Evolutionary conservation across 2,329 filamentous ascomycete species (phyloP).

Genomic region (Lachnellula subtilissima): DNA sequence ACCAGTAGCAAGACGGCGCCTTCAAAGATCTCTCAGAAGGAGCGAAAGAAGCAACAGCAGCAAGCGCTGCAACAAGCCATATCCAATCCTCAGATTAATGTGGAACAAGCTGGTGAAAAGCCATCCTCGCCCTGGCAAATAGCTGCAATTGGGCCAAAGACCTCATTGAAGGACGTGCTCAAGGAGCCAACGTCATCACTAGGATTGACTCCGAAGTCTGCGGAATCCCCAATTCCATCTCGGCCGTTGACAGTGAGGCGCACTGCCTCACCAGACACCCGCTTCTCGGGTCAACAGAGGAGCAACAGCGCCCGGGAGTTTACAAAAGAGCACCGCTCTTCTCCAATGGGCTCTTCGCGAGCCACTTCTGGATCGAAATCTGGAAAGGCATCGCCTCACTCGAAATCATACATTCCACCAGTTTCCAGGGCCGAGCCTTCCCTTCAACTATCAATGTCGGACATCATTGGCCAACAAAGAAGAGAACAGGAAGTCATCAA

Average conservation of each 20-base stretch:
- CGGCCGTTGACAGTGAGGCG: constrained; percentile 39
- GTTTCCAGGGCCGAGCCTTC: constrained; percentile 58
- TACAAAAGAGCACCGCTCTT: constrained; percentile 11
- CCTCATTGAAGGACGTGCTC: constrained; percentile 47
- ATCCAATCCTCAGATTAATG: constrained; percentile 37
- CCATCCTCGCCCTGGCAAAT: constrained; percentile 62
- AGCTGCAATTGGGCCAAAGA: constrained; percentile 43
- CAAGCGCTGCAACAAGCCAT: constrained; percentile 38
- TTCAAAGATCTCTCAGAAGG: constrained; percentile 79
- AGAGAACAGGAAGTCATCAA: constrained; percentile 76
- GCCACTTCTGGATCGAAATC: constrained; percentile 20
- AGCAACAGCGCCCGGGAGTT: constrained; percentile 11
- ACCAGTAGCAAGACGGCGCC: constrained; percentile 35
- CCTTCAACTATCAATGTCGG: constrained; percentile 70
- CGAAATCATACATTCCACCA: constrained; percentile 54
- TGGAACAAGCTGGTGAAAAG: constrained; percentile 41
- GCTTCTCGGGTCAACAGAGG: constrained; percentile 53
- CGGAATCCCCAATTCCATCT: constrained; percentile 16
- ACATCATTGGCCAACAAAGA: constrained; percentile 85
- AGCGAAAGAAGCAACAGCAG: constrained; percentile 79
- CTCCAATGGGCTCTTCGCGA: constrained; percentile 12
- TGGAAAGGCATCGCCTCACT: constrained; percentile 49
- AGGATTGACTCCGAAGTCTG: constrained; percentile 25
- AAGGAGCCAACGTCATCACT: constrained; percentile 29
- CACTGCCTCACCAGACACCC: constrained; percentile 57